These are phyloP conservation scores for Mangifera indica DNA, from an alignment of 345 rosid species.

Conservation along the genomic window DNA sequence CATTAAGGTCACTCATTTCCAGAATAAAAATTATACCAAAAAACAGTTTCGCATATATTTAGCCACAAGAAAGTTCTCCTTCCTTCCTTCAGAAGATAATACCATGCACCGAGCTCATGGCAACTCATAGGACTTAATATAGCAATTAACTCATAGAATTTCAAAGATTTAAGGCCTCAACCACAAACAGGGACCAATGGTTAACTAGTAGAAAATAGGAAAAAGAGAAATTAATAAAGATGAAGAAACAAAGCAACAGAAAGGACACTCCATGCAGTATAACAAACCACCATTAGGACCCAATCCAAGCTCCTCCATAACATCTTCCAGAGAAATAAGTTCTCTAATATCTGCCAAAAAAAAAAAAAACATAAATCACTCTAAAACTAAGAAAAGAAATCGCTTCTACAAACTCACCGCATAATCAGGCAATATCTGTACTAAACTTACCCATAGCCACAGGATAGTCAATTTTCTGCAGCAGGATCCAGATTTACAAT, in stretches of 20 bases:
- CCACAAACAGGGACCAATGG: background rate
- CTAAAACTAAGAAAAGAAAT: slow-evolving; percentile 6
- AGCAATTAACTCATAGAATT: background rate
- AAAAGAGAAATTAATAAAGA: background rate
- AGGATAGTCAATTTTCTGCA: slow-evolving; percentile 86
- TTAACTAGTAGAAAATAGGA: background rate
- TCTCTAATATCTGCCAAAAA: slow-evolving; percentile 75
- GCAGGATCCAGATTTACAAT: slow-evolving; percentile 91
- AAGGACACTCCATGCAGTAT: slow-evolving; percentile 98
- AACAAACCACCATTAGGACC: slow-evolving; percentile 93
- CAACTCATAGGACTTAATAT: background rate
- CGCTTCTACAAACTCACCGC: background rate
- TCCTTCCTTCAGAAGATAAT: too few species aligned
- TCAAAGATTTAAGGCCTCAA: background rate
- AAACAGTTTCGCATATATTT: background rate
- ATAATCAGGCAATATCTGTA: slow-evolving; percentile 1
- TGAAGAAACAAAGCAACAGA: slow-evolving; percentile 9
- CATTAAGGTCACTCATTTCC: slow-evolving; percentile 43
- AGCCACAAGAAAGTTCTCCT: background rate
- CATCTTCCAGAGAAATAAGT: slow-evolving; percentile 83
- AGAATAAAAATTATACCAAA: background rate
- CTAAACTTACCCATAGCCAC: slow-evolving; percentile 70
- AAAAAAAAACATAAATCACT: background rate
- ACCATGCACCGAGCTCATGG: background rate
- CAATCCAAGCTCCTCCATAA: slow-evolving; percentile 83